phyloP scores from a whole-genome alignment of 805 yeast genomes.

The Zygosaccharomyces bisporus region DNA sequence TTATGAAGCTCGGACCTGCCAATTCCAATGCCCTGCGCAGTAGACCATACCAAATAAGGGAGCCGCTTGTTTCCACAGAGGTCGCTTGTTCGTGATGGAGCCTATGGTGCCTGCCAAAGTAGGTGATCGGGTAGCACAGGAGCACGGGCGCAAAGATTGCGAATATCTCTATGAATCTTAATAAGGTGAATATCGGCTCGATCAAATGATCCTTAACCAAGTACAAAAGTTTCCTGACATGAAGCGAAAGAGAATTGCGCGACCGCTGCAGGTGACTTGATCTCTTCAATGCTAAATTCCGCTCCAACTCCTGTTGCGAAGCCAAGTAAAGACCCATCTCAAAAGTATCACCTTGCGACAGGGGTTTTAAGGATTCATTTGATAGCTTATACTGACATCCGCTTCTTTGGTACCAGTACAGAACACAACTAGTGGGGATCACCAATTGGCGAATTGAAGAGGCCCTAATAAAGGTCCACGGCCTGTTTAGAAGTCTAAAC shows the following conservation, averaged over 20 bases:
- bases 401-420: slow-evolving; percentile 9
- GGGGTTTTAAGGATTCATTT: slow-evolving; percentile 36
- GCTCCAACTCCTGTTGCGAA: slow-evolving; percentile 53
- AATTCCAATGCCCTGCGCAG: slow-evolving; percentile 65
- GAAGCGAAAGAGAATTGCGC: slow-evolving; percentile 24
- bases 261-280: slow-evolving; percentile 21
- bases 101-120: slow-evolving; percentile 29
- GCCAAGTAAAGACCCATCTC: slow-evolving; percentile 62
- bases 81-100: slow-evolving; percentile 15
- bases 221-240: slow-evolving; percentile 42
- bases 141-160: slow-evolving; percentile 67
- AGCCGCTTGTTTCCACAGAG: slow-evolving; percentile 50
- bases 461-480: slow-evolving; percentile 7
- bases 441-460: slow-evolving; percentile 10
- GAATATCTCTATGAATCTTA: slow-evolving; percentile 67
- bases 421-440: slow-evolving; percentile 9
- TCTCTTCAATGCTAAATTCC: slow-evolving; percentile 39
- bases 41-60: slow-evolving; percentile 64
- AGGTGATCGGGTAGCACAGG: slow-evolving; percentile 55
- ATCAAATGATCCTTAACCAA: slow-evolving; percentile 49
- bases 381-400: slow-evolving; percentile 5
- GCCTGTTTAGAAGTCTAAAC: slow-evolving; percentile 3
- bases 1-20: slow-evolving; percentile 90
- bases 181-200: slow-evolving; percentile 66
- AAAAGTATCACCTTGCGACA: slow-evolving; percentile 55